These are phyloP conservation scores for Davidsoniella neocaledoniae DNA, from an alignment of 2,329 filamentous ascomycete genomes.

Conservation along the genomic window DNA sequence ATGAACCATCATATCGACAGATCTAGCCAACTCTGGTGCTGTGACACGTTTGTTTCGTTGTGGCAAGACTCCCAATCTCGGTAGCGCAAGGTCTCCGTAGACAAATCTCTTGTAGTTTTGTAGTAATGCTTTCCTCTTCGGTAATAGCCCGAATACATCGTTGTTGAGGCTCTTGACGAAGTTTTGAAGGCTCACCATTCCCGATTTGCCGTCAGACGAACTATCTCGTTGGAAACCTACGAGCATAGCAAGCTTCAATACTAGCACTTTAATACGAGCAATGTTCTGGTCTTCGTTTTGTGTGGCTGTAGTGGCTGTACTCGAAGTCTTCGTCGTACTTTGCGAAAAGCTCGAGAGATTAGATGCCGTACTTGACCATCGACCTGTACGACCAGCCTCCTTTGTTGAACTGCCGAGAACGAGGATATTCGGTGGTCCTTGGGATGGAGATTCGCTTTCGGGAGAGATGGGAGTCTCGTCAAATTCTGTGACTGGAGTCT, in stretches of 20 bases:
- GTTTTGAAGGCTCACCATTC: slow-evolving; percentile 42
- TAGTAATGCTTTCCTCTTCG: slow-evolving; percentile 55
- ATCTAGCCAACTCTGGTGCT: slow-evolving; percentile 63
- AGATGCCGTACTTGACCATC: slow-evolving; percentile 71
- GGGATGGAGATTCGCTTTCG: slow-evolving; percentile 48
- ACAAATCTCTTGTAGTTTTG: slow-evolving; percentile 70
- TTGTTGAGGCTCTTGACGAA: slow-evolving; percentile 63
- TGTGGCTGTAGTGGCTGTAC: slow-evolving; percentile 55
- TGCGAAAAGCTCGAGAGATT: slow-evolving; percentile 69
- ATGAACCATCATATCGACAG: slow-evolving; percentile 58
- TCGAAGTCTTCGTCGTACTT: slow-evolving; percentile 45
- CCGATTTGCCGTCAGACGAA: slow-evolving; percentile 26
- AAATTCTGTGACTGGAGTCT: slow-evolving; percentile 90
- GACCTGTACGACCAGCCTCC: slow-evolving; percentile 41
- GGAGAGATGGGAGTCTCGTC: slow-evolving; percentile 77
- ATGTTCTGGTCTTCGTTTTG: slow-evolving; percentile 60
- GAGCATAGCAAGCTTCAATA: slow-evolving; percentile 74
- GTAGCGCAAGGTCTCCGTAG: slow-evolving; percentile 47
- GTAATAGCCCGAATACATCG: slow-evolving; percentile 59
- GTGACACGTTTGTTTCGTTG: slow-evolving; percentile 39
- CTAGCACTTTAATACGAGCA: slow-evolving; percentile 58
- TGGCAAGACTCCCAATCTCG: slow-evolving; percentile 26
- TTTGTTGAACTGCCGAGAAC: slow-evolving; percentile 53
- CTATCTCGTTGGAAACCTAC: slow-evolving; percentile 55
- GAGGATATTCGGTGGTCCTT: slow-evolving; percentile 67